These are phyloP conservation scores for Fusarium odoratissimum DNA, from an alignment of 2,329 filamentous ascomycete species.

Conservation along the genomic window DNA sequence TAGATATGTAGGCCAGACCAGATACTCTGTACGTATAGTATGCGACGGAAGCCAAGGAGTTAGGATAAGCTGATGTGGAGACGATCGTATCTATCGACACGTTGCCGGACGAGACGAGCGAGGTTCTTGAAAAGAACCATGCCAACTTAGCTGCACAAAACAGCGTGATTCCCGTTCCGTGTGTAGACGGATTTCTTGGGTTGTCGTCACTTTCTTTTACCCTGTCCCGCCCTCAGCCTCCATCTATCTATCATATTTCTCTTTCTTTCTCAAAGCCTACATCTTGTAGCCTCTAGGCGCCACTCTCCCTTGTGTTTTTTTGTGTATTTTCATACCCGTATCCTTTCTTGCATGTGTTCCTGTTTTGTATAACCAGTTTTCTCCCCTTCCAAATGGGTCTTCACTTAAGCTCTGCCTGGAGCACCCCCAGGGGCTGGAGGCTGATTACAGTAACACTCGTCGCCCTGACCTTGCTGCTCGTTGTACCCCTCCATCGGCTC, in stretches of 20 bases:
- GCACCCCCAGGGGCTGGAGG: constrained; percentile 46
- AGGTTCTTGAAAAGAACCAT: constrained; percentile 22
- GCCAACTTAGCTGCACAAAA: constrained; percentile 23
- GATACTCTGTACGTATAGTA: neutral
- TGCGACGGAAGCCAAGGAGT: constrained; percentile 16
- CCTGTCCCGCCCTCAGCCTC: constrained; percentile 16
- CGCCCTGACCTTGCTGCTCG: constrained; percentile 45
- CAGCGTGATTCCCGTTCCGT: constrained; percentile 23
- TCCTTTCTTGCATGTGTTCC: constrained; percentile 8
- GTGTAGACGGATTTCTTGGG: constrained; percentile 23
- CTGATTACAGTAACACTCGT: constrained; percentile 43
- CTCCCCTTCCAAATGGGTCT: constrained; percentile 36
- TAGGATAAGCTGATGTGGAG: constrained; percentile 33
- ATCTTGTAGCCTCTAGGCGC: constrained; percentile 7
- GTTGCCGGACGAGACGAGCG: constrained; percentile 21
- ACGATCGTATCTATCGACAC: constrained; percentile 32
- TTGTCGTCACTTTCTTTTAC: constrained; percentile 26
- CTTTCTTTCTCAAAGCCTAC: neutral
- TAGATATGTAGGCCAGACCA: neutral
- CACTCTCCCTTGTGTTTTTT: constrained; percentile 11
- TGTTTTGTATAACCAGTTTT: constrained; percentile 5
- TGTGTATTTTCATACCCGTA: neutral
- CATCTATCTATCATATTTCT: neutral
- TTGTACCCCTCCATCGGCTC: constrained; percentile 48
- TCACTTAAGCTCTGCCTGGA: constrained; percentile 43